Base-by-base conservation (phyloP, 176 grass and related monocot genomes). In the Typha latifolia region DNA sequence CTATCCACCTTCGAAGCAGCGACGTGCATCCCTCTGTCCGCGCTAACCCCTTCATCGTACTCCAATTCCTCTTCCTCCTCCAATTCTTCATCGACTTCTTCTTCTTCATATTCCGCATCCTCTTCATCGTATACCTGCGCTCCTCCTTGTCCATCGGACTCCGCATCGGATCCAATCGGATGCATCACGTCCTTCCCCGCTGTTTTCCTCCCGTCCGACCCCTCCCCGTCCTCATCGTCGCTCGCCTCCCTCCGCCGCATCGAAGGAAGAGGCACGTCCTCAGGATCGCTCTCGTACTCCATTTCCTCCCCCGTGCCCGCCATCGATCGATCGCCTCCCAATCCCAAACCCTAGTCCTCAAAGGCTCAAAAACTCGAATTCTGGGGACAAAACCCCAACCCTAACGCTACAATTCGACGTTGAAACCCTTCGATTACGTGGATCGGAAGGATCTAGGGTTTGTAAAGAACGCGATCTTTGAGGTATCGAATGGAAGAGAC, bases 251-350 rank as follows among this genome's bases (percentile, higher is more conserved):
- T 75, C 62, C 94, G 94, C 70, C 89, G 79, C 86, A 90, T 32
- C 5, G 71, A 72, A 3, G 86, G 81, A 14, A 93, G 86, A 16
- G 81, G 86, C 66, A 65, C 66, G 67, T 99, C 94, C 69, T 99
- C 94, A 49, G 90, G 94, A 76, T 99, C 94, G 72, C 83, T 87
- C 79, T 93, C 94, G 72, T 99, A 99, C 66, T 99, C 93, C 43
- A 56, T 78, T 49, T 76, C 55, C 14, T 12, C 64, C 50, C 15
- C 55, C 66, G 16, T n/a, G 15, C 47, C 43, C 47, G 26, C 66
- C 67, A 70, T 64, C 12, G 47, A 62, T 62, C 56, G 23, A 14
- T 59, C 7, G 12, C 32, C 29, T 47, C 63, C 43, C 47, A 22
- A 26, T 11, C 64, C 49, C 14, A 66, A 52, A 37, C 48, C 62